Percentiles rank a stretch among this genome's conserved stretches.
These are phyloP conservation scores for Penicillium sp. DNA, from an alignment of 2,329 filamentous ascomycete species.

Conservation along the genomic window DNA sequence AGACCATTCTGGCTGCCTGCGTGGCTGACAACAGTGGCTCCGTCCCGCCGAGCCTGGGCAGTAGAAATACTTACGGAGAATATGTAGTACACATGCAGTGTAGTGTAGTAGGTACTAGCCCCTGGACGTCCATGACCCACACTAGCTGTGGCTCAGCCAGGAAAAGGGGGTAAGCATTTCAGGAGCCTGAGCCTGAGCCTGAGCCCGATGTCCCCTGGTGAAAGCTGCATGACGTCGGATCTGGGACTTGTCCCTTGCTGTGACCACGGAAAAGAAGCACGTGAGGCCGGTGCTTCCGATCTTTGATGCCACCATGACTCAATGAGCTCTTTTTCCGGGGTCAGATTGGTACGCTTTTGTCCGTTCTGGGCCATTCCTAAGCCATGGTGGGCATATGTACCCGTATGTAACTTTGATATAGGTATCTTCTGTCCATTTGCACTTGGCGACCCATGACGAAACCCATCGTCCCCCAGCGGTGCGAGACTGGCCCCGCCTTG, in stretches of 20 bases:
- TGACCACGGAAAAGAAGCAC: background rate
- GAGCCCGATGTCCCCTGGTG: constrained; percentile 9
- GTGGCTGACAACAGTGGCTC: constrained; percentile 16
- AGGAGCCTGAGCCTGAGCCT: background rate
- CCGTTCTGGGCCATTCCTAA: background rate
- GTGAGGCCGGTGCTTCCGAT: background rate
- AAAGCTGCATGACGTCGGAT: constrained; percentile 19
- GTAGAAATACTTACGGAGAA: background rate
- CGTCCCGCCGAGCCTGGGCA: constrained; percentile 2
- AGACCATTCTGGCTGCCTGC: constrained; percentile 18
- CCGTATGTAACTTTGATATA: background rate
- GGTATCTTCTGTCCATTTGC: background rate
- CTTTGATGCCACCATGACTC: background rate
- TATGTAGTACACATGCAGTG: no score
- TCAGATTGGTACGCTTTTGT: background rate
- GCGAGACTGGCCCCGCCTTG: background rate
- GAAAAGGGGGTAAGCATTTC: background rate
- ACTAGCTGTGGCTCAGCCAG: constrained; percentile 13
- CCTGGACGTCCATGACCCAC: background rate
- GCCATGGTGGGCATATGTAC: background rate
- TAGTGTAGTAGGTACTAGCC: background rate
- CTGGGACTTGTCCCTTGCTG: background rate
- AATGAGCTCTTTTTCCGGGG: background rate
- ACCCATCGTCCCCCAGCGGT: background rate
- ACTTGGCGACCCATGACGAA: background rate